Conservation (phyloP, 2,329 filamentous ascomycete genomes). For the Colletotrichum phormii region DNA sequence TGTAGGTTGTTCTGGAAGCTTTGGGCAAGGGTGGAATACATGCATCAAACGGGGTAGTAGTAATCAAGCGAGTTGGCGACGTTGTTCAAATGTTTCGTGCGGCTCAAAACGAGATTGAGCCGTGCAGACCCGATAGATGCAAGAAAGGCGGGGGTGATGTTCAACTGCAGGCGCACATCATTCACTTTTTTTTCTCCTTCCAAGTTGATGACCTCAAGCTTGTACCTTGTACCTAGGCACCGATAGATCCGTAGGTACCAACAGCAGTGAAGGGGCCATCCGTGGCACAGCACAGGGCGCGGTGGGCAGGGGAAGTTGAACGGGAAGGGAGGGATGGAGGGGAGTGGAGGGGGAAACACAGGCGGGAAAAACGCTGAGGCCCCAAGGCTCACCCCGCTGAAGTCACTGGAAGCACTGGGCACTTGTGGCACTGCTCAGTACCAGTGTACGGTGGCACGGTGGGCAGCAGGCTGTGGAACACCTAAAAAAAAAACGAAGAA, state of each 20-base stretch:
- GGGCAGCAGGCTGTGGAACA: too few species aligned
- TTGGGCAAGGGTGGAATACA: constrained; percentile 3
- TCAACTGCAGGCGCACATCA: not conserved
- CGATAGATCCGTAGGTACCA: too few species aligned
- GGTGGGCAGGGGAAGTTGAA: not conserved
- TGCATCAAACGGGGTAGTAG: constrained; percentile 20
- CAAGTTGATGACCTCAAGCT: not conserved
- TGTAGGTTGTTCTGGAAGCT: constrained; percentile 19
- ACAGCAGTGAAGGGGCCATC: not conserved
- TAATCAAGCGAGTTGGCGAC: constrained; percentile 14
- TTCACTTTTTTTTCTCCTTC: not conserved
- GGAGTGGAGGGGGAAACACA: not conserved
- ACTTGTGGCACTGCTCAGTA: too few species aligned
- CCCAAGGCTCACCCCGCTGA: not conserved
- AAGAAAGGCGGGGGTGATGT: constrained; percentile 10
- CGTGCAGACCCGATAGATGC: constrained; percentile 22
- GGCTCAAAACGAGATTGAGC: constrained; percentile 20
- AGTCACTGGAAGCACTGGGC: not conserved
- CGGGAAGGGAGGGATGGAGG: not conserved
- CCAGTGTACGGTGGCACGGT: too few species aligned
- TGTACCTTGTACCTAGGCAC: not conserved
- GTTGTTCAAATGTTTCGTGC: constrained; percentile 25
- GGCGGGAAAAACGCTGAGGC: not conserved
- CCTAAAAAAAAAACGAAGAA: not conserved
- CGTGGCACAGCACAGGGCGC: not conserved